Conservation (phyloP, 2,329 filamentous ascomycete genomes). For the Didymellaceae sp. region DNA sequence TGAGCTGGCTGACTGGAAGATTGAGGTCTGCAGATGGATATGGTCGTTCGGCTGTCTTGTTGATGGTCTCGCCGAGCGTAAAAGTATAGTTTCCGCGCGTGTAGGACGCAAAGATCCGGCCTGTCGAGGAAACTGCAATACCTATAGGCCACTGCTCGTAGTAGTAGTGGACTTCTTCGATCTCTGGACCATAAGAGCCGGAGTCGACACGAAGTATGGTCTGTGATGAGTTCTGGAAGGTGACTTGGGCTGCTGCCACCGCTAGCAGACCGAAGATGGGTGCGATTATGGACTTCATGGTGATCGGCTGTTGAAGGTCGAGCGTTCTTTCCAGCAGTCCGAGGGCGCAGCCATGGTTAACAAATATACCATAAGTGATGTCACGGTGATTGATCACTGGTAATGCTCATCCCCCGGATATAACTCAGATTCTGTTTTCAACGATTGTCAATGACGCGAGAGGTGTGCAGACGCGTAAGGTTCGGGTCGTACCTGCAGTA, state of each 20-base stretch:
- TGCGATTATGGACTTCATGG: constrained; percentile 4
- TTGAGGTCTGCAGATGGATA: constrained; percentile 54
- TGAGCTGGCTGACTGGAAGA: constrained; percentile 55
- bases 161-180: constrained; percentile 58
- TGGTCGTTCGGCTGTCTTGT: constrained; percentile 55
- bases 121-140: constrained; percentile 57
- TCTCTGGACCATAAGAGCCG: constrained; percentile 55
- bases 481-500: constrained; percentile 11
- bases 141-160: constrained; percentile 58
- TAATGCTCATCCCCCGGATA: no score
- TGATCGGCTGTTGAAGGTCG: neutral
- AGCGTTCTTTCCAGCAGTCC: neutral
- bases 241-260: constrained; percentile 10
- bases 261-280: neutral
- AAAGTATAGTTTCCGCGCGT: constrained; percentile 56
- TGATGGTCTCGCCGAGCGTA: constrained; percentile 57
- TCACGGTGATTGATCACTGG: constrained; percentile 3
- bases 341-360: neutral
- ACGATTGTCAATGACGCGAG: constrained; percentile 7
- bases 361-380: neutral
- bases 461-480: constrained; percentile 1
- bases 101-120: constrained; percentile 59
- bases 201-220: constrained; percentile 53
- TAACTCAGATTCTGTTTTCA: no score
- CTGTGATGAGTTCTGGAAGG: constrained; percentile 29